Evolutionary conservation across 495 filamentous ascomycete species (phyloP), one percentile per base, ranked within the genome.

Genomic region (Clavariopsis aquatica): DNA sequence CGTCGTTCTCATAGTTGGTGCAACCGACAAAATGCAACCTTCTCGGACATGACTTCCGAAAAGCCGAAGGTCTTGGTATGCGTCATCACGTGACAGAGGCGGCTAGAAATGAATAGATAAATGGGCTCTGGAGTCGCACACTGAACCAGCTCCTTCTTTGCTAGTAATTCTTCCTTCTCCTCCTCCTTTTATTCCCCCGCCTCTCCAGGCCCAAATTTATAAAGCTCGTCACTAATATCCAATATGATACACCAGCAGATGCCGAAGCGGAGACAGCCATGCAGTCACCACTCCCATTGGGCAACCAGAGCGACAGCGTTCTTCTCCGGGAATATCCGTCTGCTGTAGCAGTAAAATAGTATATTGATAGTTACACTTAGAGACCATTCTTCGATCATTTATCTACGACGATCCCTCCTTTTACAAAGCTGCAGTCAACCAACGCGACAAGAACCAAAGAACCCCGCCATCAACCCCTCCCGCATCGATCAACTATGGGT

Each of bases 1-100:
- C 36, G 56, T 49, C 10, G 53, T 28, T 41, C 28, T 66, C 73
- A 75, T 77, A 15, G 34, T 55, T 22, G 43, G 41, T 23, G n/a
- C 19, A 24, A 10, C 41, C 13, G 7, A 23, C 19, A 45, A 6
- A 46, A 47, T 22, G 20, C 13, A n/a, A n/a, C 8, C 19, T 41
- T 24, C 29, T 56, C 38, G 10, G 31, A 45, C 55, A 34, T n/a
- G 31, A 27, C 53, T 57, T 57, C 53, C 23, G 41, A 36, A 47
- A 29, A 4, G 19, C n/a, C 55, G 55, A 51, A 36, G n/a, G 17
- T 20, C 57, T 60, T 60, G 57, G 57, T 46, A 19, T 26, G 38
- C 24, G 12, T 12, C 23, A 22, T 24, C 53, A 56, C 53, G 53
- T 56, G 53, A 56, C 31, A 13, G 20, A 23, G 2, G 9, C 31